Percentiles rank a stretch among this genome's conserved stretches.
Conservation (phyloP, 768 basidiomycete genomes). For the Paxillus ammoniavirescens region DNA sequence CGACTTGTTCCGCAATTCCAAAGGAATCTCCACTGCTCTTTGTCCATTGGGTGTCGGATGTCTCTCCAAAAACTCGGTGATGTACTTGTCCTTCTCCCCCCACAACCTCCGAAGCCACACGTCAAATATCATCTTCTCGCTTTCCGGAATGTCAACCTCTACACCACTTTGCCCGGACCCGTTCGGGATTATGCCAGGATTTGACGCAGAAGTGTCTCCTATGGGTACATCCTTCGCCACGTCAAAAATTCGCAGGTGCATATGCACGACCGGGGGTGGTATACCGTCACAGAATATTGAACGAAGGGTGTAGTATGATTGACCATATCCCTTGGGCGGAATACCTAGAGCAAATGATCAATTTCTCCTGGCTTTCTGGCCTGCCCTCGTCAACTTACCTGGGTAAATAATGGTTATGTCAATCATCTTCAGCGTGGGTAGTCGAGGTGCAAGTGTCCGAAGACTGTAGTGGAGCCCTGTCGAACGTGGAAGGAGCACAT, state of each 20-base stretch:
- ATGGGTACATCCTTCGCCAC: constrained; percentile 68
- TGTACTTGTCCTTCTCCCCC: constrained; percentile 79
- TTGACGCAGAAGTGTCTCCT: constrained; percentile 48
- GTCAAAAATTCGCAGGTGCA: constrained; percentile 82
- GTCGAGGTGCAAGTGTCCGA: constrained; percentile 73
- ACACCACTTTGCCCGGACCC: constrained; percentile 29
- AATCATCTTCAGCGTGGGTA: constrained; percentile 76
- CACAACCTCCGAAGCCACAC: constrained; percentile 80
- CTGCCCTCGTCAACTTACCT: constrained; percentile 42
- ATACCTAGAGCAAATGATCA: constrained; percentile 48
- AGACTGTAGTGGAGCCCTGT: constrained; percentile 87
- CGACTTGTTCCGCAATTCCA: constrained; percentile 49
- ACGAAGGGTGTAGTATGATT: constrained; percentile 84
- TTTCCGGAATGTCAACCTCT: constrained; percentile 51
- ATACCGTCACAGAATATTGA: constrained; percentile 83
- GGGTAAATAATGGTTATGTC: constrained; percentile 93
- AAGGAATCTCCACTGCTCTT: constrained; percentile 51
- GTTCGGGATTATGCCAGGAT: constrained; percentile 29
- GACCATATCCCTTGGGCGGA: constrained; percentile 78
- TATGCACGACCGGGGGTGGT: constrained; percentile 81
- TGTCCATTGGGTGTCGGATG: constrained; percentile 41
- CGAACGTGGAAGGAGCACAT: constrained; percentile 88
- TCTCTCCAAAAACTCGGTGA: constrained; percentile 62
- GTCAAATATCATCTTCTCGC: constrained; percentile 71
- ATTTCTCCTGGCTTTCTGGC: background rate